Conservation (phyloP, 1,139 yeast species). For the Yueomyces sp. region DNA sequence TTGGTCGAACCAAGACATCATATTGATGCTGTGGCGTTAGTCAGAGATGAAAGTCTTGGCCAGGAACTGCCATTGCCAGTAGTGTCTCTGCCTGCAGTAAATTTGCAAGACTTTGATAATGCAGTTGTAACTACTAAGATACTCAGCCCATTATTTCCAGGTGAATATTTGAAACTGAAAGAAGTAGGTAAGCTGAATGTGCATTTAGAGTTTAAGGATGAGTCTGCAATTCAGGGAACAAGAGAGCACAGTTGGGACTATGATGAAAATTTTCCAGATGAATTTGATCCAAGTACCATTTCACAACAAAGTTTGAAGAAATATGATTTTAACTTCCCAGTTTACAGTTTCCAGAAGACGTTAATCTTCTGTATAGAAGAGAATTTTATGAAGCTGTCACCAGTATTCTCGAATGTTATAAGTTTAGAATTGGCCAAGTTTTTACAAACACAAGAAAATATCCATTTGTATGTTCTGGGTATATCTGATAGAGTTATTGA, state of each 20-base stretch:
- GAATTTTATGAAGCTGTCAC: conserved; percentile 18
- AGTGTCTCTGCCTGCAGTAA: conserved; percentile 9
- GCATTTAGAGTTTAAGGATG: conserved; percentile 2
- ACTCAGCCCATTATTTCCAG: conserved; percentile 18
- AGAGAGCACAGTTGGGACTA: conserved; percentile 14
- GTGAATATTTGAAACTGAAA: conserved; percentile 3
- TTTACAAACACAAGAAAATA: conserved; percentile 2
- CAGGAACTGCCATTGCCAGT: conserved; percentile 14
- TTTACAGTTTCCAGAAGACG: conserved; percentile 10
- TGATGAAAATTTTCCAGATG: conserved; percentile 19
- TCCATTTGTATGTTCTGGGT: conserved; percentile 9
- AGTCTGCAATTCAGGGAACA: neutral
- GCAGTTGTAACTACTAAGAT: conserved; percentile 14
- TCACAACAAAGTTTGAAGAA: conserved; percentile 1
- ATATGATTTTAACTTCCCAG: conserved; percentile 11
- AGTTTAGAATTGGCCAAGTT: conserved; percentile 6
- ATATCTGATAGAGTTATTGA: conserved; percentile 19
- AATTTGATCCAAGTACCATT: conserved; percentile 9
- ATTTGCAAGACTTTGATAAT: conserved; percentile 4
- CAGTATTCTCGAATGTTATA: conserved; percentile 14
- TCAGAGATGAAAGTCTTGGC: conserved; percentile 15
- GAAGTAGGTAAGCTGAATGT: conserved; percentile 11
- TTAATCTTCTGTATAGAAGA: conserved; percentile 15
- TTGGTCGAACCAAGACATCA: conserved; percentile 23
- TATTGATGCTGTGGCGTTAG: conserved; percentile 10